These are phyloP conservation scores for Cladorrhinum samala DNA, from an alignment of 495 filamentous ascomycete species.

Conservation along the genomic window DNA sequence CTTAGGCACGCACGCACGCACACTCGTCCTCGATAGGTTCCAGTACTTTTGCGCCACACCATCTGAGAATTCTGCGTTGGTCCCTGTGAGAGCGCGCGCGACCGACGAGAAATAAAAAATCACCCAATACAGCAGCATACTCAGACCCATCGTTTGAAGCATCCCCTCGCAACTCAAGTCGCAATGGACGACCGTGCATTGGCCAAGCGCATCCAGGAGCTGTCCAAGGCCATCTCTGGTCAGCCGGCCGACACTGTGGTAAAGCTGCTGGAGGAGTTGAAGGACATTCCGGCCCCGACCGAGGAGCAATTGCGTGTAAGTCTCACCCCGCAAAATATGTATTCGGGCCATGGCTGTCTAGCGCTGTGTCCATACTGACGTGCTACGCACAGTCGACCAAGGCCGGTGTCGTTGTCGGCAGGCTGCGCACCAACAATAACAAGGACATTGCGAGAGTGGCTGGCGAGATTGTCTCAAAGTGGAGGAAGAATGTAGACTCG, in stretches of 20 bases:
- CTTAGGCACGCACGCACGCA: too few relatives aligned
- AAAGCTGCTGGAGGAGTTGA: slow-evolving; percentile 66
- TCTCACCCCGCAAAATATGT: too few relatives aligned
- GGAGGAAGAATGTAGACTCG: slow-evolving; percentile 71
- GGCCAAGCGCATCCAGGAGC: slow-evolving; percentile 59
- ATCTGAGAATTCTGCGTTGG: too few relatives aligned
- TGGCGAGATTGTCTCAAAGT: slow-evolving; percentile 76
- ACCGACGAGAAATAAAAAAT: too few relatives aligned
- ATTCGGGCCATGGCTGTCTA: too few relatives aligned
- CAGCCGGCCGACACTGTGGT: slow-evolving; percentile 61
- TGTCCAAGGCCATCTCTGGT: slow-evolving; percentile 68
- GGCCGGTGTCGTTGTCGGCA: slow-evolving; percentile 83
- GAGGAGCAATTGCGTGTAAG: slow-evolving; percentile 76
- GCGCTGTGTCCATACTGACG: neutral
- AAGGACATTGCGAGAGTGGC: slow-evolving; percentile 70
- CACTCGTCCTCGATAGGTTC: too few relatives aligned
- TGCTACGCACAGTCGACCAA: slow-evolving; percentile 60
- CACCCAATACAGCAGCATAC: too few relatives aligned
- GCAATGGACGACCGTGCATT: slow-evolving; percentile 81
- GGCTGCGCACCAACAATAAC: slow-evolving; percentile 66
- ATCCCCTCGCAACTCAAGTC: too few relatives aligned
- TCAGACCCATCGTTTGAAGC: too few relatives aligned
- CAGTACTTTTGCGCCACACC: too few relatives aligned
- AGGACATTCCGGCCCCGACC: slow-evolving; percentile 69
- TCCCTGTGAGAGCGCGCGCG: too few relatives aligned